phyloP scores from a whole-genome alignment of 1,284 basidiomycete genomes.

The Leccinum glutinopallens region DNA sequence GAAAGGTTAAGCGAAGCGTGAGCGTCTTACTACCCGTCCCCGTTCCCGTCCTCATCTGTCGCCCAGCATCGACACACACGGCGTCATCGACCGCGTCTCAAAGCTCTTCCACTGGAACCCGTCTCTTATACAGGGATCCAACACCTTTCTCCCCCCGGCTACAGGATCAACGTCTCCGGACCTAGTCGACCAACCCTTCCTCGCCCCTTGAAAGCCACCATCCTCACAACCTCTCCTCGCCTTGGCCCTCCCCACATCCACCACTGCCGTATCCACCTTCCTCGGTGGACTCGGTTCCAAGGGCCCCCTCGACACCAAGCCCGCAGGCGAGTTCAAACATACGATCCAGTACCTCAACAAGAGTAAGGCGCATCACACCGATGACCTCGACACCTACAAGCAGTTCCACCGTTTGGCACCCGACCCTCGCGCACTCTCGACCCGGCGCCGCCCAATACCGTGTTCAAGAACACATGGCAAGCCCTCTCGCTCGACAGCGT shows the following conservation, averaged over 20 bases:
- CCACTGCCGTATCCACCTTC: slow-evolving; percentile 60
- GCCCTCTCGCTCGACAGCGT: no score
- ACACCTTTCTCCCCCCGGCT: slow-evolving; percentile 98
- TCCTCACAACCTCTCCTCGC: slow-evolving; percentile 40
- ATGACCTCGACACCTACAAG: slow-evolving; percentile 95
- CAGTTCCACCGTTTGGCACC: slow-evolving; percentile 59
- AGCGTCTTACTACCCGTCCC: slow-evolving; percentile 39
- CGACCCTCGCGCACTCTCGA: no score
- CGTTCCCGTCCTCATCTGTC: not conserved
- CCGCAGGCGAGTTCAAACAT: slow-evolving; percentile 87
- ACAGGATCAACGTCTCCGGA: slow-evolving; percentile 91
- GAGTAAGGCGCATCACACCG: slow-evolving; percentile 94
- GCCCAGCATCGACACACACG: slow-evolving; percentile 94
- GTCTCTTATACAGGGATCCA: slow-evolving; percentile 96
- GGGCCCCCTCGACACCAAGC: slow-evolving; percentile 46
- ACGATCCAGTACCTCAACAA: slow-evolving; percentile 99
- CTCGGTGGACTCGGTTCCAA: slow-evolving; percentile 57
- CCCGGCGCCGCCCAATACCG: no score
- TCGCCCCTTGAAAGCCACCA: slow-evolving; percentile 29
- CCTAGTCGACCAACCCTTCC: slow-evolving; percentile 53
- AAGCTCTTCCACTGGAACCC: slow-evolving; percentile 94
- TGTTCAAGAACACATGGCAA: no score
- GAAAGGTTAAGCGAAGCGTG: slow-evolving; percentile 90
- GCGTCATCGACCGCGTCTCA: slow-evolving; percentile 97
- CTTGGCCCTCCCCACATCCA: slow-evolving; percentile 40